These are phyloP conservation scores for Ustilago loliicola DNA, from an alignment of 1,284 basidiomycete genomes.

Conservation along the genomic window DNA sequence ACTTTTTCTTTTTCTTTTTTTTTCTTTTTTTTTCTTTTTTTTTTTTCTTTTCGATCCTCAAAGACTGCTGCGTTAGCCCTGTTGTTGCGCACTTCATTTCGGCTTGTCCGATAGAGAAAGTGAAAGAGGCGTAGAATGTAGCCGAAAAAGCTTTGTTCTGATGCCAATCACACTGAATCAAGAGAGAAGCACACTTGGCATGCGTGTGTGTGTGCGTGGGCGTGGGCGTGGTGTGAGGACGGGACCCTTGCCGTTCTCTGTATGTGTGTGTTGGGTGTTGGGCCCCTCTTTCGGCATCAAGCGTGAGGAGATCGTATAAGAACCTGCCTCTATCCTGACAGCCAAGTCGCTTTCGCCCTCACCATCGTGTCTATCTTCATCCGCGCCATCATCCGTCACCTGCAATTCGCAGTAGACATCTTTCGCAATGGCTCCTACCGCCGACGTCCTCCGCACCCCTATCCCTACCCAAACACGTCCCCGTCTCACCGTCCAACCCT, in stretches of 20 bases:
- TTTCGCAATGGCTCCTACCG: slow-evolving; percentile 36
- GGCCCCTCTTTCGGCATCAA: neutral
- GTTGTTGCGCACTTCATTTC: neutral
- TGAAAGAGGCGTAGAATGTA: neutral
- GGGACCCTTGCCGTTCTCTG: too few relatives aligned
- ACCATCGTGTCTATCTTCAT: slow-evolving; percentile 10
- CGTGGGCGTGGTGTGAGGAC: too few relatives aligned
- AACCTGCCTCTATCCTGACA: neutral
- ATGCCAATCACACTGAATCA: neutral
- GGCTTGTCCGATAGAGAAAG: neutral
- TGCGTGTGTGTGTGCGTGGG: neutral
- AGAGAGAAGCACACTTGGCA: neutral
- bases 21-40: neutral
- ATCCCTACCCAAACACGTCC: slow-evolving; percentile 22
- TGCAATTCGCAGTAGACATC: too few relatives aligned
- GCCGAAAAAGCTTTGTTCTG: slow-evolving; percentile 1
- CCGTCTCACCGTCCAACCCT: slow-evolving; percentile 36
- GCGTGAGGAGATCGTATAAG: neutral
- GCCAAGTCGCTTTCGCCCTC: neutral
- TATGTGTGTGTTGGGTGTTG: neutral
- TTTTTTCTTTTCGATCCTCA: neutral
- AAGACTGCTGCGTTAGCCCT: slow-evolving; percentile 2
- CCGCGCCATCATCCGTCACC: too few relatives aligned
- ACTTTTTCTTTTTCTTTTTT: neutral
- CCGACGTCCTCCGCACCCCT: slow-evolving; percentile 33